Evolutionary conservation across 2,329 filamentous ascomycete genomes (phyloP), one percentile per base, ranked within the genome.

Genomic region (Gaeumannomyces tritici): DNA sequence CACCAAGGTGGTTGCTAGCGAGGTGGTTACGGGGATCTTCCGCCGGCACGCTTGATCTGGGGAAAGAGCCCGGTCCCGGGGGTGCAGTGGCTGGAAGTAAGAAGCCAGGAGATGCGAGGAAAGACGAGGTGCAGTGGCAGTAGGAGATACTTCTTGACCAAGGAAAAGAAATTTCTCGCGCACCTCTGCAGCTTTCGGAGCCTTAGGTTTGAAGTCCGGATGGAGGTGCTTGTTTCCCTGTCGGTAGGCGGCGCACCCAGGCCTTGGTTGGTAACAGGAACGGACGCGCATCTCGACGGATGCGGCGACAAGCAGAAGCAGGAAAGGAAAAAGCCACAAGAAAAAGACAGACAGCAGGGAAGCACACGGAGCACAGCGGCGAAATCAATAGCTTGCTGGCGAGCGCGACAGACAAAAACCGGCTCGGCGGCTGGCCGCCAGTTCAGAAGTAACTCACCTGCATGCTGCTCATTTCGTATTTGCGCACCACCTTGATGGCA

Each of bases 381-480:
- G 2, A 56, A 29, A 56, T 4, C 24, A 26, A 24, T 12, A 24
- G n/a, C 55, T 21, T 26, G 55, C 24, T 15, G 15, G 55, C 55
- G 55, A 56, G 24, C 12, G 24, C 24, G 55, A 56, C 6, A 28
- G 24, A 29, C n/a, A 27, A 24, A 27, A 56, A 27, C 55, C 28
- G 55, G 6, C 24, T 56, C 1, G 55, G 24, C 55, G 42, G 42
- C 21, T 51, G 21, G 8, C 18, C 42, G 15, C 24, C 24, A 27
- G 55, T 26, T 27, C 55, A 26, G 27, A 47, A 61, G 35, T 26
- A 70, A 89, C 92, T 85, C 84, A 99, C 95, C 91, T 98, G 95
- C 81, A 89, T 92, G 68, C 88, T 93, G 78, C 96, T 98, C 91
- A 99, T 97, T 78, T 99, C 95, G 74, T 91, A 98, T 79, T 98